Base-by-base conservation (phyloP, 2,329 filamentous ascomycete species). In the Leptographium wingfieldii region DNA sequence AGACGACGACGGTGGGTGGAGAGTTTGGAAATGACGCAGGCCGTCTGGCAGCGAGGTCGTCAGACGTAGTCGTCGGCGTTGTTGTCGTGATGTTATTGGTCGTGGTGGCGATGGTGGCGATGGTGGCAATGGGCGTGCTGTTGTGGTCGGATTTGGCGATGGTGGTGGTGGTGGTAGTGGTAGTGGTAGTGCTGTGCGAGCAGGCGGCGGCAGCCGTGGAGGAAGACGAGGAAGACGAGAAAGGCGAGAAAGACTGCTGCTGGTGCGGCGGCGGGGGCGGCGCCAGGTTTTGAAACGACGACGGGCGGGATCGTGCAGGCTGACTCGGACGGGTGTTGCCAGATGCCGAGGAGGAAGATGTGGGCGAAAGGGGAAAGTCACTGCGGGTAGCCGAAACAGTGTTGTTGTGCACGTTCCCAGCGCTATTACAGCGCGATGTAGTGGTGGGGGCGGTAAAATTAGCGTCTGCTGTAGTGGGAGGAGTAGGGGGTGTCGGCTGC, bases 21-120 rank as follows among this genome's bases (percentile, higher is more conserved):
- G 70, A 69, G 48, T 72, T 71, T 60, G 73, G 69, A 57, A 75
- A 74, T 56, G 73, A 69, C 31, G 73, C 70, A 46, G 72, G 72
- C 62, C 71, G 72, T 57, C 69, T 69, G 40, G 70, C 66, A 58
- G 66, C 64, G 60, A 66, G 58, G 56, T 7, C 43, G 16, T 19
- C 43, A 19, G 43, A n/a, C 19, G 55, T 11, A 7, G 57, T 46
- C 6, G 60, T 43, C 12, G 59, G 54, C 5, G 59, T 48, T 2
- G 60, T 52, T 12, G 49, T 31, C 31, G 31, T 5, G 49, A 19
- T 31, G 25, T 11, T 7, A 52, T 46, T 61, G 56, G 62, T 22
- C 58, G 65, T 56, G 57, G 63, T 65, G 53, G 63, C 61, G 56
- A 62, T 35, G 59, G 57, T 59, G 60, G 66, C 61, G 61, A 51